Base-by-base conservation (phyloP, 305 asterid species). In the Stenogyne calaminthoides region DNA sequence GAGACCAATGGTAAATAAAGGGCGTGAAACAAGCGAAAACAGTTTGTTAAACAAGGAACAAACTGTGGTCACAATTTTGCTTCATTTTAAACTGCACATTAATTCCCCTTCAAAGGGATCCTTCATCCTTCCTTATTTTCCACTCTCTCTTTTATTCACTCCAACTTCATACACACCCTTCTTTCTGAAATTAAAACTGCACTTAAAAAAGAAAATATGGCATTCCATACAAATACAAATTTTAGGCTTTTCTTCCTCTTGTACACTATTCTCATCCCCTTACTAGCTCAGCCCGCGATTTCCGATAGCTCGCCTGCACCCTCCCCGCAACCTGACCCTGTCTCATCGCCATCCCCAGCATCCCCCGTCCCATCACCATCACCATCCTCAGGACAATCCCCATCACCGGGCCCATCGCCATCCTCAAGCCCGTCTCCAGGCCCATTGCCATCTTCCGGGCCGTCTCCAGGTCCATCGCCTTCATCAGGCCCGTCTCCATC, bases 41-140 rank as follows among this genome's bases (percentile, higher is more conserved):
- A 29, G 34, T 29, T 29, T 71, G 64, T 11, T 14, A 76, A 61
- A 76, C 29, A 70, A 2, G 15, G 44, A 66, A 4, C 36, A n/a
- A 67, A 9, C n/a, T 40, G 51, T 46, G 84, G 79, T 47, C 64
- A 5, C 74, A 81, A 82, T 58, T 71, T 71, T 72, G 15, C 32
- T 55, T 65, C 81, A 67, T 47, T 74, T 69, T 60, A 36, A 63
- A 67, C 77, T 57, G 25, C 58, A 47, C 56, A 56, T 77, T 40
- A 19, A 9, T 55, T 11, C 60, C 64, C 47, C 74, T 69, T 42
- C 66, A 51, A 42, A 65, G 59, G 10, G 2, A 5, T 42, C 66
- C 69, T 70, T 37, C 56, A 5, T 42, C 66, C 69, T 70, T 37
- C 56, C 52, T 67, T 57, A 58, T 29, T 12, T 55, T 42, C 58